phyloP scores from a whole-genome alignment of 2,329 filamentous ascomycete genomes.

The Intubia oerlemansii region DNA sequence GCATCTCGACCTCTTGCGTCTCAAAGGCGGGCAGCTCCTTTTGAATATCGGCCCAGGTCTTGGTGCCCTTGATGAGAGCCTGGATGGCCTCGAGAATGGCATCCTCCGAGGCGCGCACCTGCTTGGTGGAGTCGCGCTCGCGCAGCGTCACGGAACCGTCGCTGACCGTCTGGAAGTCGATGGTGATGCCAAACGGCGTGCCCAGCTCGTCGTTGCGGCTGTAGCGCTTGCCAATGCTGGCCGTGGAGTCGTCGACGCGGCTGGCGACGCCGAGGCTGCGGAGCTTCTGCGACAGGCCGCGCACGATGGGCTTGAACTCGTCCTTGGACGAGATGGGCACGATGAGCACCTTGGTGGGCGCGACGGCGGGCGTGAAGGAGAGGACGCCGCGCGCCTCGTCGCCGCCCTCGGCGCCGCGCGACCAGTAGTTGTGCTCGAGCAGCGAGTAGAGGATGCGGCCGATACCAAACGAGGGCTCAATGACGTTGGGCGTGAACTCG shows the following conservation, averaged over 20 bases:
- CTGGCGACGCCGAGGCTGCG: slow-evolving; percentile 59
- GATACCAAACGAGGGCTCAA: slow-evolving; percentile 95
- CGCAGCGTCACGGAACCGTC: slow-evolving; percentile 72
- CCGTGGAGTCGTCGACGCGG: slow-evolving; percentile 74
- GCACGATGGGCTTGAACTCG: slow-evolving; percentile 59
- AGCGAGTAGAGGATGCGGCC: slow-evolving; percentile 83
- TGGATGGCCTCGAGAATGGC: slow-evolving; percentile 59
- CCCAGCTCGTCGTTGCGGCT: slow-evolving; percentile 89
- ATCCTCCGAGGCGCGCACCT: slow-evolving; percentile 67
- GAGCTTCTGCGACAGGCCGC: slow-evolving; percentile 52
- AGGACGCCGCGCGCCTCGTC: slow-evolving; percentile 64
- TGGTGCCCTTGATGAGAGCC: slow-evolving; percentile 23
- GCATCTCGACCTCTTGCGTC: slow-evolving; percentile 36
- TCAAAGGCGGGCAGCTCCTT: slow-evolving; percentile 68
- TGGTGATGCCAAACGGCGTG: slow-evolving; percentile 79
- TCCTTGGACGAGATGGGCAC: slow-evolving; percentile 69
- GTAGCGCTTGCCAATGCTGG: slow-evolving; percentile 88
- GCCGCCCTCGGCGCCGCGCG: slow-evolving; percentile 43
- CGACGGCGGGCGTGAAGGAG: slow-evolving; percentile 40
- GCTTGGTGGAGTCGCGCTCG: slow-evolving; percentile 76
- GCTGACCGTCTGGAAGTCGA: slow-evolving; percentile 89
- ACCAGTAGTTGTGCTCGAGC: slow-evolving; percentile 93
- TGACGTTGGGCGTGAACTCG: slow-evolving; percentile 88
- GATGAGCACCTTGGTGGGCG: slow-evolving; percentile 89
- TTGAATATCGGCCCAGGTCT: slow-evolving; percentile 47